These are phyloP conservation scores for Euphorbia celastroides DNA, from an alignment of 441 rosid species.

Conservation along the genomic window DNA sequence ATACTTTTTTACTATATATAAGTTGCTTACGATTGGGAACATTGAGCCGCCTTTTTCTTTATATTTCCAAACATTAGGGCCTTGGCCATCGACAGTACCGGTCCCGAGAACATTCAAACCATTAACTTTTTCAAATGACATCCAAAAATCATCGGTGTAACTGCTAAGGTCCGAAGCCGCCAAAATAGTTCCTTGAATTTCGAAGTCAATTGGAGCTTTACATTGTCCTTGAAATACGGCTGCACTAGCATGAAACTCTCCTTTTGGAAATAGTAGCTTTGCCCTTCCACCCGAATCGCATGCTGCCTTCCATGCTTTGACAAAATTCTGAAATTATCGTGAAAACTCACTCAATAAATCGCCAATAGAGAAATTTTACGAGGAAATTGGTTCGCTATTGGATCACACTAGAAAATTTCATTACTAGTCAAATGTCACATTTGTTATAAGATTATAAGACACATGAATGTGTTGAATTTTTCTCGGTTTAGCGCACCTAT, in stretches of 20 bases:
- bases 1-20: neutral
- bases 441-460: too few relatives aligned
- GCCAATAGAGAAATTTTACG: too few relatives aligned
- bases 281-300: conserved; percentile 33
- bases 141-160: conserved; percentile 37
- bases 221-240: conserved; percentile 53
- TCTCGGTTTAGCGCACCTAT: too few relatives aligned
- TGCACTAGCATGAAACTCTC: conserved; percentile 35
- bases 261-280: conserved; percentile 39
- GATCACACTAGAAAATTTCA: too few relatives aligned
- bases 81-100: conserved; percentile 56
- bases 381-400: neutral
- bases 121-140: conserved; percentile 31
- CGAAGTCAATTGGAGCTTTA: conserved; percentile 28
- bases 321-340: conserved; percentile 27
- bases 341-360: neutral
- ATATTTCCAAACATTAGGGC: conserved; percentile 38
- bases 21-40: conserved; percentile 46
- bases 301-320: conserved; percentile 40
- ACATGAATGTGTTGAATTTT: too few relatives aligned
- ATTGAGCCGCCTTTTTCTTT: conserved; percentile 19
- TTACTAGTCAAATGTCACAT: too few relatives aligned
- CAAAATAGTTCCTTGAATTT: conserved; percentile 35
- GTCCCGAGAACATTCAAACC: conserved; percentile 41
- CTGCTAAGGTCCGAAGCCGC: conserved; percentile 30